phyloP scores from a whole-genome alignment of 176 grass and related monocot species.

The Microstegium vimineum region DNA sequence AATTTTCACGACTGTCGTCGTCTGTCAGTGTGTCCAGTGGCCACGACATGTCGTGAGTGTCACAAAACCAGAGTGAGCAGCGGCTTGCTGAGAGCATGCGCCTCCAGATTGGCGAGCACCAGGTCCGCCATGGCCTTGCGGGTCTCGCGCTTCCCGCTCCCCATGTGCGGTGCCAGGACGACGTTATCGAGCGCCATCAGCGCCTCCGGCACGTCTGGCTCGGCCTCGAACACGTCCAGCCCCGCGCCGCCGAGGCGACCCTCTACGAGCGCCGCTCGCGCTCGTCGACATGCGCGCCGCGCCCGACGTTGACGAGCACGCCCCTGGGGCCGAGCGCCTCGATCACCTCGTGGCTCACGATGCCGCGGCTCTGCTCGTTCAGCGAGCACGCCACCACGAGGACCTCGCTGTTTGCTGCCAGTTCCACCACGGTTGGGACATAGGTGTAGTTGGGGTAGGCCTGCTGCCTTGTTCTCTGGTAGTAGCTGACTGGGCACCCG shows the following conservation, averaged over 20 bases:
- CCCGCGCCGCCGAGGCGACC: conserved; percentile 67
- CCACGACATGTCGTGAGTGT: neutral
- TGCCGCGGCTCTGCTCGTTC: conserved; percentile 56
- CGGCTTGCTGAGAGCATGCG: conserved; percentile 52
- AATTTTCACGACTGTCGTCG: too few relatives aligned
- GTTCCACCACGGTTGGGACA: conserved; percentile 21
- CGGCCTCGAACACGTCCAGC: conserved; percentile 76
- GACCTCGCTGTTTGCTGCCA: conserved; percentile 62
- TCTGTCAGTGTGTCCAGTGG: too few relatives aligned
- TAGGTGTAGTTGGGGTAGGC: conserved; percentile 56
- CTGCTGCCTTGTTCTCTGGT: conserved; percentile 54
- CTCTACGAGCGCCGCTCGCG: conserved; percentile 53
- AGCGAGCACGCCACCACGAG: conserved; percentile 70
- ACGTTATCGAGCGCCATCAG: conserved; percentile 65
- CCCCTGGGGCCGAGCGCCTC: conserved; percentile 62
- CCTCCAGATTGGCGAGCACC: conserved; percentile 75
- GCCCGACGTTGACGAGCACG: conserved; percentile 80
- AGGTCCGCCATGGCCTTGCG: conserved; percentile 65
- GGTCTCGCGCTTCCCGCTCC: conserved; percentile 60
- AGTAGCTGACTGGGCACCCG: conserved; percentile 63
- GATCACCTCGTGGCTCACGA: conserved; percentile 75
- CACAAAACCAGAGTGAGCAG: conserved; percentile 68
- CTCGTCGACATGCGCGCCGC: conserved; percentile 78
- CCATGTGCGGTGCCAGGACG: conserved; percentile 71
- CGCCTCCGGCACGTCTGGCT: conserved; percentile 55